Base-by-base conservation (phyloP, 106 monocot species). In the Dendrobium nobile region DNA sequence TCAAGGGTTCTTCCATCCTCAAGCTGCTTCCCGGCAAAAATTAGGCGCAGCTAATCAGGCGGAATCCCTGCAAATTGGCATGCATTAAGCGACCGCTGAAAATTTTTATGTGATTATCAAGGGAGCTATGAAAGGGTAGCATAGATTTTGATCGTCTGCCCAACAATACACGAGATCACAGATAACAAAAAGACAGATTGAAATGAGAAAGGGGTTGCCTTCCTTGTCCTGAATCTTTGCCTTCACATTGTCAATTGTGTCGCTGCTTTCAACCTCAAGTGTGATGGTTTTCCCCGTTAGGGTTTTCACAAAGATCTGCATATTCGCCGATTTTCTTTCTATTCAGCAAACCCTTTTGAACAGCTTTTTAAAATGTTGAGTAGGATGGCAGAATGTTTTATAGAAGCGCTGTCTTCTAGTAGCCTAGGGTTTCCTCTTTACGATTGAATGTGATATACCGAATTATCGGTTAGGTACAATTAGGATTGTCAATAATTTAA, bases 301-400 rank as follows among this genome's bases (percentile, higher is more conserved):
- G 78, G 88, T 88, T 80, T 88, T 88, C 88, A 88, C 88, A 72
- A 88, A 88, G 79, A 88, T 83, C 85, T 88, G 88, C 88, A 88
- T 88, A 55, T 74, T 81, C 16, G 2, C 72, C 4, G 75, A 7
- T 6, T n/a, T n/a, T 37, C 2, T 37, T 64, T 7, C 16, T 13
- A 2, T 0, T 54, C 13, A 9, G 1, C 54, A 54, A 54, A 54
- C 16, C n/a, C 54, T 16, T 37, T 3, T 9, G 54, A 0, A 16
- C 54, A 0, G 54, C 54, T 7, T 54, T 16, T 9, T 54, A 10
- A 10, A 54, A 1, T 13, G 9, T 54, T 16, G 54, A 54, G 54
- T 10, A 54, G 7, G 16, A 54, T 54, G 54, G 16, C 54, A 0
- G 54, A 54, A 54, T 0, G 0, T 10, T 16, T 54, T 54, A 10